Evolutionary conservation across 805 yeast species (phyloP).

Genomic region (Candida xiaguanensis): DNA sequence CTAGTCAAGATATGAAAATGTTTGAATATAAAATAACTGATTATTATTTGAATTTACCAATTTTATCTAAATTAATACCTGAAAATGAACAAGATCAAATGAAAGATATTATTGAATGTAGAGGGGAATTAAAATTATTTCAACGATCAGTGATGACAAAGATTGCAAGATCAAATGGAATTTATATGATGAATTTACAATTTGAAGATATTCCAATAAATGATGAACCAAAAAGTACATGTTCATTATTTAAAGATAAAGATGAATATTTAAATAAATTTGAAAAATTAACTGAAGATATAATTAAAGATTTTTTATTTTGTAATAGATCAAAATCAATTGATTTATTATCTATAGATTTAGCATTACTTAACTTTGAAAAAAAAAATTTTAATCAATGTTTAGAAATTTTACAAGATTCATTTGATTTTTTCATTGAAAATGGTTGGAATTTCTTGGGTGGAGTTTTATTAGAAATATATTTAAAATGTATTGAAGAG

Average conservation of each 20-base stretch:
- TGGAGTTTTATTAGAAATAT: conserved; percentile 58
- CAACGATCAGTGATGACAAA: conserved; percentile 43
- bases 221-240: not conserved
- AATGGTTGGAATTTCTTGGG: conserved; percentile 79
- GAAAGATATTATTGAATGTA: conserved; percentile 30
- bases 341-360: conserved; percentile 72
- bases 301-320: conserved; percentile 48
- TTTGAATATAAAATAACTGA: conserved; percentile 38
- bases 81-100: conserved; percentile 13
- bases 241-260: conserved; percentile 10
- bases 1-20: conserved; percentile 40
- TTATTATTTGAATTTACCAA: conserved; percentile 30
- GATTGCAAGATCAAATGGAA: conserved; percentile 20
- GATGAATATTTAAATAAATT: conserved; percentile 29
- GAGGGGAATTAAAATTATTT: conserved; percentile 48
- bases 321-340: conserved; percentile 61
- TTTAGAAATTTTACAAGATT: conserved; percentile 57
- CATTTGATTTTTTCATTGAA: conserved; percentile 62
- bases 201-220: conserved; percentile 22
- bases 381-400: conserved; percentile 57
- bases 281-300: conserved; percentile 51
- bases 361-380: conserved; percentile 67
- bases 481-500: conserved; percentile 63
- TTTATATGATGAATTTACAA: conserved; percentile 15
- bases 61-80: conserved; percentile 19